Conservation (phyloP, 1,284 basidiomycete species). For the Cutaneotrichosporon sp. region DNA sequence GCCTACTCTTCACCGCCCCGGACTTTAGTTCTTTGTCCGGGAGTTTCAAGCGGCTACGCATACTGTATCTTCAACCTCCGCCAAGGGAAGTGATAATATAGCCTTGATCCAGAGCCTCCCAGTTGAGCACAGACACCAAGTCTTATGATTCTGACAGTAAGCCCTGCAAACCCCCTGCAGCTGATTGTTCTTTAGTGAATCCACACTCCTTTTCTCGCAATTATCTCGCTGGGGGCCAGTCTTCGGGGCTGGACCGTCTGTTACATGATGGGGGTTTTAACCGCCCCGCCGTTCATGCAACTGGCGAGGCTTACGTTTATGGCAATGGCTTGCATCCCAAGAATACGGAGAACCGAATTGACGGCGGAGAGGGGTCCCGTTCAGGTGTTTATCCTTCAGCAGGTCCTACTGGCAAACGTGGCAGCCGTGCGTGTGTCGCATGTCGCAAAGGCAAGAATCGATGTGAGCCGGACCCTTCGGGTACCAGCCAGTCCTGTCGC, state of each 20-base stretch:
- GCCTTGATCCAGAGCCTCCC: no score
- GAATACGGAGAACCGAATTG: neutral
- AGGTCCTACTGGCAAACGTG: slow-evolving; percentile 34
- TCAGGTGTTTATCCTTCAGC: neutral
- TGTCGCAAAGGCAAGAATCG: slow-evolving; percentile 82
- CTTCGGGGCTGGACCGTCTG: neutral
- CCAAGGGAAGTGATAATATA: no score
- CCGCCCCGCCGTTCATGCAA: neutral
- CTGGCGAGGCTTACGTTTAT: neutral
- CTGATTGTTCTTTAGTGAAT: slow-evolving; percentile 4
- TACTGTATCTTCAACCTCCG: no score
- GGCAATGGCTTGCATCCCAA: neutral
- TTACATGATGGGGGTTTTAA: neutral
- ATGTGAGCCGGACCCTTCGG: slow-evolving; percentile 67
- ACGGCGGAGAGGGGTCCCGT: neutral
- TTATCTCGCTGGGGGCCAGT: neutral
- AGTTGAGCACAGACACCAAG: no score
- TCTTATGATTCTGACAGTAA: no score
- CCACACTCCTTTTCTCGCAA: slow-evolving; percentile 13
- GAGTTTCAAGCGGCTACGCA: no score
- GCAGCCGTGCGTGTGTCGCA: slow-evolving; percentile 44
- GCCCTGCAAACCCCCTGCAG: no score
- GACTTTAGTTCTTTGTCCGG: no score
- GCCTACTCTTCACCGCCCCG: no score
- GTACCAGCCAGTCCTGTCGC: slow-evolving; percentile 54